Evolutionary conservation across 495 filamentous ascomycete species (phyloP), one percentile per base, ranked within the genome.

Genomic region (Neurospora intermedia): DNA sequence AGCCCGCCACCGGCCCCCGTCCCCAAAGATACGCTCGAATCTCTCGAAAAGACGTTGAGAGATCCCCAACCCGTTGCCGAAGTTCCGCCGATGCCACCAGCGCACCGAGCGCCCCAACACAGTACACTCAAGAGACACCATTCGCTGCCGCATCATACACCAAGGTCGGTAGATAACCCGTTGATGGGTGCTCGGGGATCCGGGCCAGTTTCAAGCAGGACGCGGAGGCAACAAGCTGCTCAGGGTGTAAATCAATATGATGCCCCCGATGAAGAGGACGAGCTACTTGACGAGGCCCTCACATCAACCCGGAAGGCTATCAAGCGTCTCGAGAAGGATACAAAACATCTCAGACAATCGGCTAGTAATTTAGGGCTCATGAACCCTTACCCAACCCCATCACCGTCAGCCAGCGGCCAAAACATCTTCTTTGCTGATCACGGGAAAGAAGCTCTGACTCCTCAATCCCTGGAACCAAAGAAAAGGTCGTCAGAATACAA

Each of bases 211-310:
- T 94, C 94, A 4, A 94, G 91, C 80, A 86, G 95, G 73, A 97
- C 94, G 11, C 87, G 96, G 73, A 88, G 94, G 75, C 91, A 93
- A 35, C 85, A 95, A 77, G 92, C 94, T 73, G 86, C 89, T 73
- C 90, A 93, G 41, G 89, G 89, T 35, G 89, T 93, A 73, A 90
- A 89, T 16, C 92, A 95, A 77, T 97, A 98, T 78, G 96, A 98
- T 81, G 96, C 94, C 5, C 93, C 96, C 1, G 94, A 97, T 78
- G 96, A 99, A 81, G 94, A 98, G 77, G 96, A 98, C 74, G 96
- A 99, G 81, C 88, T 99, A 15, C 85, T 97, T 13, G 94, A 97
- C 77, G 96, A 98, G 81, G 95, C 84, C 72, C 74, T 88, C 76
- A 76, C 84, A 77, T 83, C 83, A 43, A 85, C 86, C 6, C 84